Evolutionary conservation across 768 basidiomycete genomes (phyloP), one percentile per base, ranked within the genome.

Genomic region (Boletus reticuloceps): DNA sequence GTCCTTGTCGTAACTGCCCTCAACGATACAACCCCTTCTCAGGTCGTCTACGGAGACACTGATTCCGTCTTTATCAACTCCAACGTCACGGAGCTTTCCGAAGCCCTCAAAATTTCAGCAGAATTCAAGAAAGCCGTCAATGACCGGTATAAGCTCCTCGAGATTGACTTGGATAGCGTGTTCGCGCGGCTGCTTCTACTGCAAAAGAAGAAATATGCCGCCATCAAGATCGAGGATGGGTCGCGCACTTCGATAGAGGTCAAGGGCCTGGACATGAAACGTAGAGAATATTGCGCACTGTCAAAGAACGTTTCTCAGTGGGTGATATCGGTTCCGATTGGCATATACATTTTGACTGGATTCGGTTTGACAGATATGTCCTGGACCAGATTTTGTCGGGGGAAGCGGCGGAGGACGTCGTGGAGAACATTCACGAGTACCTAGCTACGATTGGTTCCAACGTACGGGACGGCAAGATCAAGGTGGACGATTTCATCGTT

Each of bases 141-240:
- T 65, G 93, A 98, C 54, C 84, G 90, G 19, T 98, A 98, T 75
- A 91, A 83, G 68, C 81, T 98, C 22, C 86, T 99, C 44, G 97
- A 99, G 69, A 99, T 99, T 56, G 97, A 99, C 67, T 79, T 98
- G 16, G 96, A 99, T 64, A 85, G 89, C 4, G 82, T 98, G 36
- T 99, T 99, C 77, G 85, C 96, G 65, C 84, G 97, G 1, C 78
- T 99, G 40, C 74, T 99, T 2, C 81, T 99, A 12, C 74, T 99
- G 51, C 96, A 98, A 67, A 99, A 99, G 82, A 99, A 99, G 79
- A 98, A 99, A 73, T 99, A 99, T 62, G 97, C 97, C 0, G 97
- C 97, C 0, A 78, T 98, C 69, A 98, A 97, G 74, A 85, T 98
- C 40, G 92, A 94, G 63, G 91, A 94, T 59, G 85, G 85, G 27